Percentiles rank a stretch among this genome's conserved stretches.
Evolutionary conservation across 164 flowering plant genomes (phyloP).

Genomic region (Saururus chinensis): DNA sequence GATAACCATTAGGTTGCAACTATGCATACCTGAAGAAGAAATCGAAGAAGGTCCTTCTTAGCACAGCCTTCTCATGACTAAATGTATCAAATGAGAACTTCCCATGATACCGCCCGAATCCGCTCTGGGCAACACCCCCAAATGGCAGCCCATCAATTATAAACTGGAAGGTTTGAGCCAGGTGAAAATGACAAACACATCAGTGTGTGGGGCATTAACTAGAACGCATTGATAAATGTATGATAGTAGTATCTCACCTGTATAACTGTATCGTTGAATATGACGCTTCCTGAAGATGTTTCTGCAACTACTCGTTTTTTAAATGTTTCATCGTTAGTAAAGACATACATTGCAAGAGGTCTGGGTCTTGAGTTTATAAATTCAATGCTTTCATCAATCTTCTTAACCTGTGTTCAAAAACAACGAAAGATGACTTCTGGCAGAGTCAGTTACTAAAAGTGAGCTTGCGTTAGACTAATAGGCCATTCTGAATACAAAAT

Average conservation of each 20-base stretch:
- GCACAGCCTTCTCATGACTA: conserved; percentile 40
- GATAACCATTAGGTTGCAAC: too few relatives aligned
- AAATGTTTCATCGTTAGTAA: conserved; percentile 51
- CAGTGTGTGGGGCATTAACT: not conserved
- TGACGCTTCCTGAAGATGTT: conserved; percentile 78
- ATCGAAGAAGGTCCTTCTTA: too few relatives aligned
- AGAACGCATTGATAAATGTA: not conserved
- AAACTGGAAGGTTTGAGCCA: conserved; percentile 33
- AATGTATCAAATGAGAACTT: conserved; percentile 84
- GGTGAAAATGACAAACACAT: not conserved
- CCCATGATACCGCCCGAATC: conserved; percentile 85
- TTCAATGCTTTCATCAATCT: conserved; percentile 74
- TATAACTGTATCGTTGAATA: conserved; percentile 59
- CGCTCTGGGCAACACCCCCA: conserved; percentile 90
- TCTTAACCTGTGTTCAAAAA: conserved; percentile 39
- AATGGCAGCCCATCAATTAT: conserved; percentile 58
- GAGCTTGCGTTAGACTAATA: not conserved
- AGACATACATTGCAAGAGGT: conserved; percentile 65
- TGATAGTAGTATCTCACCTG: conserved; percentile 34
- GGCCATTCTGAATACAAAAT: not conserved
- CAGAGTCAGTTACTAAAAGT: too few relatives aligned
- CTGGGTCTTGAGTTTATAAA: conserved; percentile 73
- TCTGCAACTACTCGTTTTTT: conserved; percentile 37
- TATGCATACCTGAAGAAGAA: too few relatives aligned
- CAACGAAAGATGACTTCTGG: not conserved